These are phyloP conservation scores for Backusella luteola DNA, from an alignment of 192 early-diverging fungal genomes.

Conservation along the genomic window DNA sequence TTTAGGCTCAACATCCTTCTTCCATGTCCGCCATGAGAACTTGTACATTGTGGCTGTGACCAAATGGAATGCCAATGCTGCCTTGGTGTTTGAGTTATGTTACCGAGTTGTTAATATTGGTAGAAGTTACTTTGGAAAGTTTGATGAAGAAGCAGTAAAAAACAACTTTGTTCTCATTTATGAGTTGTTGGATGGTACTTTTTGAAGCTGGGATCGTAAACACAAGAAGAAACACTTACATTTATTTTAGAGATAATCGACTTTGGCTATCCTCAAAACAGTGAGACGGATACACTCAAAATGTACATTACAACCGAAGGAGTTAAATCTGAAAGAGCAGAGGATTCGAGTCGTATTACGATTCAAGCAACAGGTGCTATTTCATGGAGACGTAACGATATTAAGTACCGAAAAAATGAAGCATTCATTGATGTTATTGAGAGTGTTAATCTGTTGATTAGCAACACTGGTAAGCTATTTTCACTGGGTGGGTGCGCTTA, in stretches of 20 bases:
- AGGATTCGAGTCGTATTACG: conserved; percentile 85
- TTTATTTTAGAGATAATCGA: conserved; percentile 57
- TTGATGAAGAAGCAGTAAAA: conserved; percentile 83
- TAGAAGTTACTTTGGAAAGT: conserved; percentile 85
- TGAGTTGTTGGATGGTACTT: conserved; percentile 73
- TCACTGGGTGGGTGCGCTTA: neutral
- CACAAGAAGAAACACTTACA: neutral
- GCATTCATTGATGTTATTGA: conserved; percentile 99
- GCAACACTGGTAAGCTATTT: conserved; percentile 41
- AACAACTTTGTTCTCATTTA: conserved; percentile 88
- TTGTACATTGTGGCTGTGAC: conserved; percentile 94
- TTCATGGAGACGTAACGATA: conserved; percentile 90
- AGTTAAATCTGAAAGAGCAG: conserved; percentile 73
- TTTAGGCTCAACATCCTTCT: conserved; percentile 89
- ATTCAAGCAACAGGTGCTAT: conserved; percentile 94
- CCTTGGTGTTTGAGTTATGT: conserved; percentile 90
- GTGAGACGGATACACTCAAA: conserved; percentile 76
- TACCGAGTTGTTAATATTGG: conserved; percentile 92
- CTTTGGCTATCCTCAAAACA: conserved; percentile 88
- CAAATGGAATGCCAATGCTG: conserved; percentile 97
- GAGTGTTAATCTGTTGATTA: conserved; percentile 90
- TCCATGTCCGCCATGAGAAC: conserved; percentile 97
- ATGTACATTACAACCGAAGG: conserved; percentile 87
- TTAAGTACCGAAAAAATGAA: conserved; percentile 97
- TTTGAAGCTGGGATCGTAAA: neutral